Evolutionary conservation across 2,329 filamentous ascomycete genomes (phyloP).

Genomic region (Aureobasidium sp.): DNA sequence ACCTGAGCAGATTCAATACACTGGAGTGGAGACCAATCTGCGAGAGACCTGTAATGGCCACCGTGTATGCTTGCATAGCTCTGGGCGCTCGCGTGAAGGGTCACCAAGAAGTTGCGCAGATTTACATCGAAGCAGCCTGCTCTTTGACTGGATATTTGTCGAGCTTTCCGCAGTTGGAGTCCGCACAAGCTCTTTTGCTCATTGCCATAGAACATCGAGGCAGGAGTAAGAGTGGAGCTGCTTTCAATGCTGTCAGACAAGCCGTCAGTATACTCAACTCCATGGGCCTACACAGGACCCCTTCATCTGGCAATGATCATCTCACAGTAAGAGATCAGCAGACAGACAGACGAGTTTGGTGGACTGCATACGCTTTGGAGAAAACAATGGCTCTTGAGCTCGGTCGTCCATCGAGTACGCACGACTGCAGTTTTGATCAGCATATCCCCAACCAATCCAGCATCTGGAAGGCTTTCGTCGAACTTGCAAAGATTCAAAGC

Average conservation of each 20-base stretch:
- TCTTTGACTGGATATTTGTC: not conserved
- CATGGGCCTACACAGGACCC: not conserved
- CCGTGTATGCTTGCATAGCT: not conserved
- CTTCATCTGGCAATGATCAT: not conserved
- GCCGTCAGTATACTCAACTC: constrained; percentile 1
- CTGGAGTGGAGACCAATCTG: not conserved
- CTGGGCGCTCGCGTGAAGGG: not conserved
- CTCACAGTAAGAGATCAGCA: not conserved
- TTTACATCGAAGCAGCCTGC: not conserved
- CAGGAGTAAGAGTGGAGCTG: not conserved
- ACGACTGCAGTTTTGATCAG: not conserved
- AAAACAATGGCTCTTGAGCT: not conserved
- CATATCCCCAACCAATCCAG: not conserved
- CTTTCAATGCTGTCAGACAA: not conserved
- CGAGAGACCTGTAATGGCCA: not conserved
- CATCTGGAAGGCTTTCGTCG: not conserved
- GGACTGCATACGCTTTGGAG: not conserved
- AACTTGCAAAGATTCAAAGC: not conserved
- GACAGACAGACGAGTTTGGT: not conserved
- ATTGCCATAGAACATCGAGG: not conserved
- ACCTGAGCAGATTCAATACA: not conserved
- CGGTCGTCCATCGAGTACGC: not conserved
- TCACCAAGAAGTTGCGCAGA: not conserved
- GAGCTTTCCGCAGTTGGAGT: not conserved
- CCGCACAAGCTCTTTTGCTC: constrained; percentile 6